Evolutionary conservation across 2,329 filamentous ascomycete species (phyloP).

Genomic region (Elsinoe arachidis): DNA sequence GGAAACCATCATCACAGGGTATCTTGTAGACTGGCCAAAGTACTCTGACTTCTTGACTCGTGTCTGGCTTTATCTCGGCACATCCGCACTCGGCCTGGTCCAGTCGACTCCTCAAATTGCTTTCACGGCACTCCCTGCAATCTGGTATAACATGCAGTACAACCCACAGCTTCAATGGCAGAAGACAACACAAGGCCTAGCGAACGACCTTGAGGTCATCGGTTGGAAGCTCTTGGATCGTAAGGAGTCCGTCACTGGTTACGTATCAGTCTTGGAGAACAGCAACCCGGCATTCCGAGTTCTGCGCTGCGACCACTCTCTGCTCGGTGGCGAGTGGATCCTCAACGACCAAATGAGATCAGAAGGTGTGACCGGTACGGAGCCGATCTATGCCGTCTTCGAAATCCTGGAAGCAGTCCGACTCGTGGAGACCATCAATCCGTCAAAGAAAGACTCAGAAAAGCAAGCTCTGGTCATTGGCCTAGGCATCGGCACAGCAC

Average conservation of each 20-base stretch:
- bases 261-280: constrained; percentile 83
- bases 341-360: constrained; percentile 36
- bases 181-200: constrained; percentile 36
- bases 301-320: constrained; percentile 86
- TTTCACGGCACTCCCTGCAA: constrained; percentile 47
- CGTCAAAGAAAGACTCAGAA: constrained; percentile 48
- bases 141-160: constrained; percentile 66
- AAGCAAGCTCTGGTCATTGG: constrained; percentile 81
- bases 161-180: constrained; percentile 30
- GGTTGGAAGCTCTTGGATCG: constrained; percentile 73
- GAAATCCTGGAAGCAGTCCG: constrained; percentile 88
- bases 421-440: constrained; percentile 52
- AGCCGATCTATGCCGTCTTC: constrained; percentile 95
- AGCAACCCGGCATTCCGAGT: constrained; percentile 61
- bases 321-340: constrained; percentile 88
- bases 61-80: constrained; percentile 4
- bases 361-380: constrained; percentile 49
- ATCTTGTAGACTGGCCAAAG: background rate
- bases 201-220: constrained; percentile 48
- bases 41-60: constrained; percentile 5
- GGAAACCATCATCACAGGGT: constrained; percentile 4
- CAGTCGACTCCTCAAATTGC: constrained; percentile 6
- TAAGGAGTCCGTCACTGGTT: constrained; percentile 79
- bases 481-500: constrained; percentile 85
- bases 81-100: background rate